Evolutionary conservation across 2,329 filamentous ascomycete species (phyloP).

Genomic region (Fusarium sp.): DNA sequence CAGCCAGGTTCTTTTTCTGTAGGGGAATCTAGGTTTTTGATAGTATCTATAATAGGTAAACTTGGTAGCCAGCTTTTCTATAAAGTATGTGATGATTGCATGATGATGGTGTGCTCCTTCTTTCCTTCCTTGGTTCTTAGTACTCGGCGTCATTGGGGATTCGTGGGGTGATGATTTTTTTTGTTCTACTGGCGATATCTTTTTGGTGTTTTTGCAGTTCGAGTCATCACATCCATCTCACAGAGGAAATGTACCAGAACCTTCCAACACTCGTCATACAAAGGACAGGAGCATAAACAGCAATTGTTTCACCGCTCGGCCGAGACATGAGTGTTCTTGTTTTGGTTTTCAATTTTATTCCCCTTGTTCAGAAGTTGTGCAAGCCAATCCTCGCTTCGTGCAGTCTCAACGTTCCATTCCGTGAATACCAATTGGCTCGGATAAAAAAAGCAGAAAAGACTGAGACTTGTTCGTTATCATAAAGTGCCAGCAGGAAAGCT

Average conservation of each 20-base stretch:
- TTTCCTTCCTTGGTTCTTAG: slow-evolving; percentile 1
- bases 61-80: slow-evolving; percentile 12
- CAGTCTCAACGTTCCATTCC: slow-evolving; percentile 24
- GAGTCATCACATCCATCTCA: slow-evolving; percentile 13
- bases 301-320: neutral
- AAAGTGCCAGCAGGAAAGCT: slow-evolving; percentile 16
- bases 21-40: neutral
- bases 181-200: slow-evolving; percentile 30
- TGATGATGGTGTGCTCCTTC: slow-evolving; percentile 34
- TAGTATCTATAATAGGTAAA: neutral
- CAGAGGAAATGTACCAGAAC: neutral
- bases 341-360: neutral
- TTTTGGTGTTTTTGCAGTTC: slow-evolving; percentile 33
- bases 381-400: slow-evolving; percentile 21
- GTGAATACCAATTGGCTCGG: slow-evolving; percentile 40
- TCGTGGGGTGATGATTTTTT: slow-evolving; percentile 31
- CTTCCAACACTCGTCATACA: slow-evolving; percentile 1
- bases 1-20: slow-evolving; percentile 29
- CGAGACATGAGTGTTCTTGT: slow-evolving; percentile 3
- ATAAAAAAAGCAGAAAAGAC: slow-evolving; percentile 21
- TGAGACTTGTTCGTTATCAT: slow-evolving; percentile 23
- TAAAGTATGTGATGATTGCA: slow-evolving; percentile 23
- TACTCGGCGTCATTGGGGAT: slow-evolving; percentile 14
- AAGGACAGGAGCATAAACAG: neutral
- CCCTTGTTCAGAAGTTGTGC: neutral